phyloP scores from a whole-genome alignment of 163 green algal species.

The Scenedesmus sp. region DNA sequence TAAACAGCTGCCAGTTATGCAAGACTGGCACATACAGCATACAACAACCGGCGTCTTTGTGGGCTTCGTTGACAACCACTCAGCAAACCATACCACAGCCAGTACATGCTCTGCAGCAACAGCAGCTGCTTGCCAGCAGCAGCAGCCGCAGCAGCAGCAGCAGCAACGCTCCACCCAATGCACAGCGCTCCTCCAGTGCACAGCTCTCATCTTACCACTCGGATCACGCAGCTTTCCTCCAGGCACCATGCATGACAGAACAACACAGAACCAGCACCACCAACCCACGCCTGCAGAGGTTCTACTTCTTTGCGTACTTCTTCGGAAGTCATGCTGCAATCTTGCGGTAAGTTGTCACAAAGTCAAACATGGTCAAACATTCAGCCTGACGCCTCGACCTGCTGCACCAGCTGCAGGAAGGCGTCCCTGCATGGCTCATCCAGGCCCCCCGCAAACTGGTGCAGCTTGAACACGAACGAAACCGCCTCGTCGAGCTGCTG shows the following conservation, averaged over 20 bases:
- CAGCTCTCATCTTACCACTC: background rate
- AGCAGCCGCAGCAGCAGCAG: background rate
- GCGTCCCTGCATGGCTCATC: conserved; percentile 20
- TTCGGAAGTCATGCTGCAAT: too few relatives aligned
- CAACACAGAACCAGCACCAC: too few relatives aligned
- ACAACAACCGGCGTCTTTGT: too few relatives aligned
- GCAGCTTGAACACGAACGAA: conserved; percentile 48
- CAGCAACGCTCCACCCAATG: background rate
- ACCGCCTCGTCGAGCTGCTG: conserved; percentile 42
- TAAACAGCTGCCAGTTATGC: background rate
- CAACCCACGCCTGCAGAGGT: too few relatives aligned
- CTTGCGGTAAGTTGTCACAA: too few relatives aligned
- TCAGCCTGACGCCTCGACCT: background rate
- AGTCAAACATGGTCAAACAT: too few relatives aligned
- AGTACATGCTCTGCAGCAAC: background rate
- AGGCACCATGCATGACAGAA: too few relatives aligned
- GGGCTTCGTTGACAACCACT: background rate
- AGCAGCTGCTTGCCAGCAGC: background rate
- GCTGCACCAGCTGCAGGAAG: background rate
- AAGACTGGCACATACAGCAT: background rate
- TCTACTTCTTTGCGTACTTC: too few relatives aligned
- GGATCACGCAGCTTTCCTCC: background rate
- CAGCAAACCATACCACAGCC: background rate
- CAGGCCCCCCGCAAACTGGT: conserved; percentile 50
- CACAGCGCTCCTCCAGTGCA: background rate